phyloP scores from a whole-genome alignment of 2,329 filamentous ascomycete species.

The Aureobasidium leucospermi region DNA sequence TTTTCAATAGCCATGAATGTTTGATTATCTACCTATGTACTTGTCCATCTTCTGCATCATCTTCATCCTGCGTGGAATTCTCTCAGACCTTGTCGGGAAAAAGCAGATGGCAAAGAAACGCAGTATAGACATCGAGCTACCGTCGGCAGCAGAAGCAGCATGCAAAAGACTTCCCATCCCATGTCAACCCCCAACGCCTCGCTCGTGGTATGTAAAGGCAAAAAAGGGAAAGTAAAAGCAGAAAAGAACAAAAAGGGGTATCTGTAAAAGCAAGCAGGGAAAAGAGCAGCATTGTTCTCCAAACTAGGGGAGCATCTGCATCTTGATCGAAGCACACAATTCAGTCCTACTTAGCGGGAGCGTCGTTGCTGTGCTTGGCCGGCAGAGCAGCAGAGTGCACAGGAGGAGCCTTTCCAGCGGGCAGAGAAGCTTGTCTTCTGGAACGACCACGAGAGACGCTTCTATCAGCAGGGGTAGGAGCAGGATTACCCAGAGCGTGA shows the following conservation, averaged over 20 bases:
- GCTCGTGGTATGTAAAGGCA: not conserved
- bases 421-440: not conserved
- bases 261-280: not conserved
- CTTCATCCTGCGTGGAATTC: too few species aligned
- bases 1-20: too few species aligned
- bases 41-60: too few species aligned
- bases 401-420: not conserved
- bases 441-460: conserved; percentile 3
- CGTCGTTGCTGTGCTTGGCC: not conserved
- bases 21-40: too few species aligned
- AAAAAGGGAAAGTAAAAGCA: not conserved
- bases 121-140: not conserved
- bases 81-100: too few species aligned
- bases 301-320: too few species aligned
- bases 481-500: not conserved
- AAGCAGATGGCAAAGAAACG: not conserved
- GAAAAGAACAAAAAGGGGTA: not conserved
- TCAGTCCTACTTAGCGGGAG: not conserved
- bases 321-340: not conserved
- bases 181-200: not conserved
- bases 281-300: not conserved
- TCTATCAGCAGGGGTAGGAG: not conserved
- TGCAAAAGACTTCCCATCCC: not conserved
- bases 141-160: too few species aligned
- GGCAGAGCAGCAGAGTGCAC: not conserved